Evolutionary conservation across 1,139 yeast species (phyloP), one percentile per base, ranked within the genome.

Genomic region (Geotrichum armillariae): DNA sequence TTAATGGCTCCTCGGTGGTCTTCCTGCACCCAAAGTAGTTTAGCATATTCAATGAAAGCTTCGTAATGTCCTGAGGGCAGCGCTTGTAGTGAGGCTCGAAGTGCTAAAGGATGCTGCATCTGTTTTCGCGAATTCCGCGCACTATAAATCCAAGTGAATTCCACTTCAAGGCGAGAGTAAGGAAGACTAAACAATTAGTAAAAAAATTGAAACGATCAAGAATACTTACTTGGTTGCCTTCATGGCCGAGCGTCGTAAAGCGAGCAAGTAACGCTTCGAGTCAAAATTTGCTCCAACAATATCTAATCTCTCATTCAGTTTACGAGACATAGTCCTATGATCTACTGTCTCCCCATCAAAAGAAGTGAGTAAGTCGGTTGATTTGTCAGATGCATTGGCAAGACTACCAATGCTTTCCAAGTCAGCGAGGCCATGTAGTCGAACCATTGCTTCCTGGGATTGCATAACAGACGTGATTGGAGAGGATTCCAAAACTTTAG

Each of bases 1-100:
- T 85, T 81, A 37, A 93, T 76, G 0, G 99, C 99, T 59, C 90
- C 85, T 17, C 93, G 80, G 56, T 83, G 90, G 56, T 89, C 94
- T 1, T 95, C 96, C 63, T 88, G 90, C 1, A 82, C 84, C 98
- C 99, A 93, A 45, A 90, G 67, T 7, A 94, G 74, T 53, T 87
- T 83, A 0, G 98, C 88, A 65, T 87, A 86, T 64, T 90, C 96
- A 36, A 85, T 73, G 53, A 82, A 83, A 1, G 94, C 89, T 21
- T 75, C 72, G 1, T 70, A 68, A 42, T 70, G 66, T 0, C 66
- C 67, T 29, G 76, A 63, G 3, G 76, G 73, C 66, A 82, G 73
- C 0, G 95, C 93, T 50, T 79, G 78, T 66, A 91, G 80, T 25
- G 89, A 79, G 3, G 84, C 77, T 38, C 82, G 78, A 1, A 93